Evolutionary conservation across 2,329 filamentous ascomycete species (phyloP), one percentile per base, ranked within the genome.

Genomic region (Clonostachys rosea): DNA sequence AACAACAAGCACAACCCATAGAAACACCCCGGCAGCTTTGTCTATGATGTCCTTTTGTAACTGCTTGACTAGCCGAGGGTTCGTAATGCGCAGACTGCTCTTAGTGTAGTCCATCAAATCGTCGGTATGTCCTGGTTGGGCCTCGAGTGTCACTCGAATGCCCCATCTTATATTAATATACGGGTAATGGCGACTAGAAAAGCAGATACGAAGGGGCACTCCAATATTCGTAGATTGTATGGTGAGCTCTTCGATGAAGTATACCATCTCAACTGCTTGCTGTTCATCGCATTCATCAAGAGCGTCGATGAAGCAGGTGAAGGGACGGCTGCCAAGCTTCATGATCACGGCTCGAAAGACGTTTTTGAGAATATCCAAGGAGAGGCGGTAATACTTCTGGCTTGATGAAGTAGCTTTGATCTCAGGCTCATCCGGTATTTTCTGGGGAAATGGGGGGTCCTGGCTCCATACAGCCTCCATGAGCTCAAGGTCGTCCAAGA

Each of bases 181-280:
- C 0, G 74, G 74, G 17, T 76, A 78, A 35, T 75, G 70, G 0
- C 76, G 60, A 43, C 73, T 77, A 0, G 74, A 72, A 4, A 77
- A 67, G 44, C 69, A 75, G 0, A 73, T 53, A 0, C 49, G 56
- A 0, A 78, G 53, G 0, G 34, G 5, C 0, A 56, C 40, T 0
- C 44, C n/a, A 11, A 12, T 20, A 16, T 41, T 3, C 10, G 36
- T 39, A 42, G 17, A 43, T 14, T 43, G n/a, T 12, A 65, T 54
- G 14, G 62, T 59, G 0, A 75, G 43, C 0, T 60, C 48, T 44
- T 74, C 63, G 11, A 78, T 68, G 45, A 69, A 70, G 0, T 51
- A 37, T 1, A 76, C 52, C 66, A 78, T 73, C 0, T 65, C 36
- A 11, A 30, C 40, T 6, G 43, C 36, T 18, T 47, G 35, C 14